Conservation (phyloP, 2,329 filamentous ascomycete genomes). For the Parastagonospora avenae region DNA sequence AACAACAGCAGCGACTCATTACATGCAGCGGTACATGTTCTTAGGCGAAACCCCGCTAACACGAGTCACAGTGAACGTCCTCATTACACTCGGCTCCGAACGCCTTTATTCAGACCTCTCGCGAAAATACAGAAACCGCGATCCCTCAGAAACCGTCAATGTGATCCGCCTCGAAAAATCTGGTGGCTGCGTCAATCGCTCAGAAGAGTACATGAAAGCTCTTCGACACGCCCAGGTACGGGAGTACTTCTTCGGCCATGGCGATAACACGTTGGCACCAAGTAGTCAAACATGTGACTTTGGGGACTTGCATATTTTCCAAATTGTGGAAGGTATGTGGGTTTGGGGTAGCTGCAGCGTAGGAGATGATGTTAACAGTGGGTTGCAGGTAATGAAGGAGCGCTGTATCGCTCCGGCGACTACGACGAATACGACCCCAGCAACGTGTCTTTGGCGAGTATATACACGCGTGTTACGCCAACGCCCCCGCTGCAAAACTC, state of each 20-base stretch:
- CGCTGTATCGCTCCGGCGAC: constrained; percentile 48
- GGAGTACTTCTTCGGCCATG: constrained; percentile 92
- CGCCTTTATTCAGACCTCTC: constrained; percentile 75
- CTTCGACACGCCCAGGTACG: constrained; percentile 77
- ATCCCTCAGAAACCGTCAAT: constrained; percentile 69
- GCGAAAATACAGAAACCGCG: constrained; percentile 64
- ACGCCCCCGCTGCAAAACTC: constrained; percentile 76
- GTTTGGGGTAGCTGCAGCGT: neutral
- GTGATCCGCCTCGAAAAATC: constrained; percentile 83
- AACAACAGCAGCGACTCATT: neutral
- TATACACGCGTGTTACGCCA: constrained; percentile 69
- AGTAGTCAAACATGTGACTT: constrained; percentile 86
- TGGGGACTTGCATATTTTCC: constrained; percentile 74
- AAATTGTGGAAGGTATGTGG: constrained; percentile 62
- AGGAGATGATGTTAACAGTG: neutral
- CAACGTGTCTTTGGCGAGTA: constrained; percentile 37
- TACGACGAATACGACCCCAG: constrained; percentile 54
- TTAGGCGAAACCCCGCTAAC: constrained; percentile 26
- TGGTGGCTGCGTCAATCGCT: constrained; percentile 79
- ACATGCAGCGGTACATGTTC: constrained; percentile 2
- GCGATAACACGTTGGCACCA: constrained; percentile 73
- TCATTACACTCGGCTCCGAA: constrained; percentile 82
- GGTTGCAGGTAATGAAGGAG: constrained; percentile 7
- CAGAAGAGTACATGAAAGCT: constrained; percentile 74
- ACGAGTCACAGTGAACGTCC: constrained; percentile 66